Base-by-base conservation (phyloP, 129 eudicot species). In the Tagetes patula region DNA sequence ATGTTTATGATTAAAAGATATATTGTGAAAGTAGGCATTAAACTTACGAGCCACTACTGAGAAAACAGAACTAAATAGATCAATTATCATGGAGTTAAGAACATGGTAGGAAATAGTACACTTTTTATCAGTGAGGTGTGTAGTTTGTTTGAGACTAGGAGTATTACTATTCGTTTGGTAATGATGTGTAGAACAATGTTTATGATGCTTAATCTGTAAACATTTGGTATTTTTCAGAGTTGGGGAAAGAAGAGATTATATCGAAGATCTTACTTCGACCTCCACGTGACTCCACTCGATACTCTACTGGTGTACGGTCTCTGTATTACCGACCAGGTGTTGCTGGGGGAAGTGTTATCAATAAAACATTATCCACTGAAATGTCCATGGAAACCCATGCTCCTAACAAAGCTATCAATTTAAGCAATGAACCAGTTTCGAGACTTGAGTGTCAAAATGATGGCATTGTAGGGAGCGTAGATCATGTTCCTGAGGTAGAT, bases 201-300 rank as follows among this genome's bases (percentile, higher is more conserved):
- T 36, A 42, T 33, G 34, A 71, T 63, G 41, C 47, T 41, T 64
- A 32, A 67, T 40, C 58, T 61, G 34, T 49, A 59, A 47, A 49
- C 55, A 2, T 4, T 48, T 64, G 61, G 41, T 63, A 6, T 61
- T 70, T 75, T 84, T 70, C 96, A 92, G 98, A 74, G 76, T 56
- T 87, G 80, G 84, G 84, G 70, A 87, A 85, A 67, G 96, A 87
- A 81, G 86, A 86, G 65, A 82, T 89, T 76, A 89, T 90, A 34
- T 84, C 91, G 13, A 84, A 85, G 73, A 82, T 87, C 66, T 81
- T 90, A 47, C 76, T 79, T 77, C 96, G 74, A 34, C 79, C 73
- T 67, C 82, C 90, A 33, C 83, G 72, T 68, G 80, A 75, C 41
- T 41, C 67, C 5, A 64, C 77, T 66, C 81, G 86, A 62, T 79